Evolutionary conservation across 2,329 filamentous ascomycete species (phyloP), one percentile per base, ranked within the genome.

Genomic region (Cladosporium sp.): DNA sequence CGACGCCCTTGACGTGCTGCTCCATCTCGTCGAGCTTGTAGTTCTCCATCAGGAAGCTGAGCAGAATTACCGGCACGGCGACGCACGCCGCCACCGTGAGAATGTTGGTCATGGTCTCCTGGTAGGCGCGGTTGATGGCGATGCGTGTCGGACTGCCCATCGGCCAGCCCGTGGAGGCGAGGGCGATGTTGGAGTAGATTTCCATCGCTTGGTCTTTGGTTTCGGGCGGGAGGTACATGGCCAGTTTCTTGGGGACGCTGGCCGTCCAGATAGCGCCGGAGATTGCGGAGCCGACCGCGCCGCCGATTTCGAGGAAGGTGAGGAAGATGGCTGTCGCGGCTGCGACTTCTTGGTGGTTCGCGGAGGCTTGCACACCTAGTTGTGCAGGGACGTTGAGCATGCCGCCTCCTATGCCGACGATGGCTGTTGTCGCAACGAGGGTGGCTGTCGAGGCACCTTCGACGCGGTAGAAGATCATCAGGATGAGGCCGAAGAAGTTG

Each of bases 41-140:
- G 61, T 85, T 77, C 61, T 71, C 71, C 75, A 83, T 77, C 15
- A 75, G 52, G 50, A 82, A 66, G 53, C 74, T 77, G 48, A 84
- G 63, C 5, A 79, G 71, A 32, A 85, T 67, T 18, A 85, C 70
- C 2, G 82, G 83, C 15, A 81, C 67, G 11, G 77, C 71, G 29
- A 78, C 74, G 49, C 76, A 70, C 8, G 81, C 66, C 2, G 80
- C 79, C 43, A 81, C 70, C 9, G 74, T 75, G 39, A 84, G 65
- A 15, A 84, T 70, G 54, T 74, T 77, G 22, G 75, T 75, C 79
- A 84, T 84, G 2, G 80, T 83, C 65, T 85, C 80, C 61, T 83
- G 78, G 57, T 87, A 87, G 1, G 82, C 78, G 29, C 72, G 73
- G 52, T 82, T 80, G 61, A 87, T 85, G 1, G 83, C 84, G 11